Percentiles rank a stretch among this genome's conserved stretches.
Conservation (phyloP, 2,329 filamentous ascomycete genomes). For the Decorospora gaudefroyi region DNA sequence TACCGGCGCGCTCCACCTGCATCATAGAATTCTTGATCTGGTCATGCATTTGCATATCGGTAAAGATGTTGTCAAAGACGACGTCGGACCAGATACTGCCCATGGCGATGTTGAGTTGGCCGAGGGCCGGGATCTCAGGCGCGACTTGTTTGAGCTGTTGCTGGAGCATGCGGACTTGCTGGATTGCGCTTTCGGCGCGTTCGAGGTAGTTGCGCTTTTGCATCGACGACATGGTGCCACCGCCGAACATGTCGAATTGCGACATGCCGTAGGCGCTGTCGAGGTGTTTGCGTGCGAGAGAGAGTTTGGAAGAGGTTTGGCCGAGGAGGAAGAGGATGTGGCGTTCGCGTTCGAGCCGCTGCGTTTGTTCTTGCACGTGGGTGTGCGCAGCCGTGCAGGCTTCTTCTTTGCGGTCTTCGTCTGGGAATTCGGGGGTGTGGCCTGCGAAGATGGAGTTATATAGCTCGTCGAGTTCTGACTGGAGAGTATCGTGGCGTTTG, state of each 20-base stretch:
- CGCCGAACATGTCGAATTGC: conserved; percentile 56
- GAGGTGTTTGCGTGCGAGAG: conserved; percentile 27
- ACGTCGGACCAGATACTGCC: conserved; percentile 57
- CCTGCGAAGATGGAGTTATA: conserved; percentile 43
- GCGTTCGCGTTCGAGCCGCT: conserved; percentile 30
- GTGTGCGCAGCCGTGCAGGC: conserved; percentile 23
- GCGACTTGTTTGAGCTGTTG: conserved; percentile 51
- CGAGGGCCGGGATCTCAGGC: conserved; percentile 48
- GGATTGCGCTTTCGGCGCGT: conserved; percentile 53
- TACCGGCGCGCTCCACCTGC: conserved; percentile 34
- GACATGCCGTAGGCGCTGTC: conserved; percentile 33
- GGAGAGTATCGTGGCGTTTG: conserved; percentile 25
- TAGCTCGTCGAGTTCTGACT: conserved; percentile 35
- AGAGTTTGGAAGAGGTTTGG: conserved; percentile 29
- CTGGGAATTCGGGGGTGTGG: conserved; percentile 39
- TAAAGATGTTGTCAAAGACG: conserved; percentile 61
- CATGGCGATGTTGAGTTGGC: conserved; percentile 51
- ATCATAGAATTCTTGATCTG: conserved; percentile 54
- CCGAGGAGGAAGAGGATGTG: conserved; percentile 35
- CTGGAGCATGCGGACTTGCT: conserved; percentile 47
- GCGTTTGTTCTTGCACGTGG: conserved; percentile 16
- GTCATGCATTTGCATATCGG: conserved; percentile 58
- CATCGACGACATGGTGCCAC: conserved; percentile 56
- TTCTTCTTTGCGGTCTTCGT: conserved; percentile 38
- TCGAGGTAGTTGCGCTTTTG: conserved; percentile 59